Percentiles rank a stretch among this genome's conserved stretches.
phyloP scores from a whole-genome alignment of 1,139 yeast species.

The Pichia sp. region DNA sequence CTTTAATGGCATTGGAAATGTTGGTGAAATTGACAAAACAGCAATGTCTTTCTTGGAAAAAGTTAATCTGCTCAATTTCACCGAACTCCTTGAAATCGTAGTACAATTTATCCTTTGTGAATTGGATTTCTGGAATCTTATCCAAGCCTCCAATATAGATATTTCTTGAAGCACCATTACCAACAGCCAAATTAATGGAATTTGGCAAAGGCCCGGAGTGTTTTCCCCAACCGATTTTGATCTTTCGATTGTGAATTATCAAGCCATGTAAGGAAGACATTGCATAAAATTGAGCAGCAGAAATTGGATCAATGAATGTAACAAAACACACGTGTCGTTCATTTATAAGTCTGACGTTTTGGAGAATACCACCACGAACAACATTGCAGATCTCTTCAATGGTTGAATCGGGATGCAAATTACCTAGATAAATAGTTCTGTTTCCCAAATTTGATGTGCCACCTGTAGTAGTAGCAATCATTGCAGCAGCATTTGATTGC shows the following conservation, averaged over 20 bases:
- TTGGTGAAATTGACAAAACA: conserved; percentile 77
- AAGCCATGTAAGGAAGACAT: conserved; percentile 73
- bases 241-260: conserved; percentile 67
- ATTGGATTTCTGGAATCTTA: conserved; percentile 30
- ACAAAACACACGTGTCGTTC: conserved; percentile 81
- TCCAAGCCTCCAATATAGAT: conserved; percentile 67
- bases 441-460: conserved; percentile 70
- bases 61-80: conserved; percentile 77
- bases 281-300: conserved; percentile 80
- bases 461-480: conserved; percentile 69
- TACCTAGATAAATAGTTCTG: conserved; percentile 73
- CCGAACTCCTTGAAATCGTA: conserved; percentile 69
- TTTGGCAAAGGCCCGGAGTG: conserved; percentile 75
- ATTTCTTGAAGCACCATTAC: conserved; percentile 79
- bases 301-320: conserved; percentile 73
- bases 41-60: conserved; percentile 68
- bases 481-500: conserved; percentile 69
- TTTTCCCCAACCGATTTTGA: conserved; percentile 84
- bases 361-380: conserved; percentile 76
- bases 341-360: conserved; percentile 63
- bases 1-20: conserved; percentile 70
- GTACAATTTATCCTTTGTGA: conserved; percentile 53
- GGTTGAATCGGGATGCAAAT: conserved; percentile 70
- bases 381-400: conserved; percentile 81
- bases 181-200: conserved; percentile 70